Evolutionary conservation across 2,329 filamentous ascomycete species (phyloP).

Genomic region (Fusarium guadeloupense): DNA sequence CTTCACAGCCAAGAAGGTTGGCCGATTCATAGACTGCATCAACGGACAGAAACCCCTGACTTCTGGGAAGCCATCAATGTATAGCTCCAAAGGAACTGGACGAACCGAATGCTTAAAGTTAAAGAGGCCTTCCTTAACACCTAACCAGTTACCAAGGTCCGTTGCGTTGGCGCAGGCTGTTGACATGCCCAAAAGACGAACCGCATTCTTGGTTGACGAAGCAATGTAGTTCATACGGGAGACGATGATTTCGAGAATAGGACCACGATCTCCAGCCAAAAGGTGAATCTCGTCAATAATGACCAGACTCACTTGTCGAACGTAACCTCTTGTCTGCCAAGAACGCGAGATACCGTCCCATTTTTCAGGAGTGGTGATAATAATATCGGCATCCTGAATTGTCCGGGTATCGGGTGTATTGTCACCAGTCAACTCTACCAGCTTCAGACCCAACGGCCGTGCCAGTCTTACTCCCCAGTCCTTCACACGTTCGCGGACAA

Average conservation of each 20-base stretch:
- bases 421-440: constrained; percentile 95
- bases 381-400: constrained; percentile 95
- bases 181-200: constrained; percentile 96
- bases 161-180: constrained; percentile 96
- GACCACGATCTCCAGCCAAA: constrained; percentile 93
- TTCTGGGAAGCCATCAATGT: constrained; percentile 96
- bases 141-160: constrained; percentile 95
- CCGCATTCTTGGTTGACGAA: constrained; percentile 87
- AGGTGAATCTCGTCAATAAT: constrained; percentile 99
- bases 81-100: constrained; percentile 93
- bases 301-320: constrained; percentile 91
- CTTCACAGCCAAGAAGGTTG: constrained; percentile 96
- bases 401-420: constrained; percentile 97
- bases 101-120: constrained; percentile 98
- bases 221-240: constrained; percentile 98
- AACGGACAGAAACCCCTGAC: constrained; percentile 94
- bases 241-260: constrained; percentile 97
- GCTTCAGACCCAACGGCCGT: constrained; percentile 81
- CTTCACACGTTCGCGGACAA: constrained; percentile 94
- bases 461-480: constrained; percentile 91
- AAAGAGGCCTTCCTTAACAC: constrained; percentile 94
- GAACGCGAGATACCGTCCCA: constrained; percentile 99
- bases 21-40: constrained; percentile 99
- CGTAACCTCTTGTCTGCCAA: constrained; percentile 97
- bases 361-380: constrained; percentile 99